Conservation (phyloP, 768 basidiomycete species). For the Lactarius psammicola region DNA sequence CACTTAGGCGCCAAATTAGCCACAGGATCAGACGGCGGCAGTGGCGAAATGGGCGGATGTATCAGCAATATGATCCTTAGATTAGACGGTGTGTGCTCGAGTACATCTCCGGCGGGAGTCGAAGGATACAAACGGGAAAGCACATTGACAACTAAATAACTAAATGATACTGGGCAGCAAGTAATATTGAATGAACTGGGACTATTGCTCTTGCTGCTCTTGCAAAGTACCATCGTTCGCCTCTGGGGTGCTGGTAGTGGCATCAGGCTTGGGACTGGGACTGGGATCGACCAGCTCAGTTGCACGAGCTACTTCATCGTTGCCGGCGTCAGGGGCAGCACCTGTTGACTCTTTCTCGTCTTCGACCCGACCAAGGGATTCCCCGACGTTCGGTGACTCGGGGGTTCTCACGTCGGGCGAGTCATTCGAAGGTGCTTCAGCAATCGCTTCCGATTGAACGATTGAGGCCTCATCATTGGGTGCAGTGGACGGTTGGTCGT, state of each 20-base stretch:
- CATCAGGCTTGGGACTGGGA: not conserved
- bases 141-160: not conserved
- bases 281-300: not conserved
- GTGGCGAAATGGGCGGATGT: not conserved
- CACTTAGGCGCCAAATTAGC: not conserved
- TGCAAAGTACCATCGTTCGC: not conserved
- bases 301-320: not conserved
- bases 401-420: not conserved
- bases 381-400: not conserved
- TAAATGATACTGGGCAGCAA: not conserved
- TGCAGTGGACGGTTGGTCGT: constrained; percentile 12
- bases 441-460: constrained; percentile 12
- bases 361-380: not conserved
- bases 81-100: constrained; percentile 11
- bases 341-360: constrained; percentile 1
- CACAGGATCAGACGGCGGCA: no score
- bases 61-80: not conserved
- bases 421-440: constrained; percentile 11
- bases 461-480: constrained; percentile 8
- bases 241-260: not conserved
- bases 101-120: not conserved
- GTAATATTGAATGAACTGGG: not conserved
- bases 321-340: not conserved
- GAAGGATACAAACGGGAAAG: constrained; percentile 4
- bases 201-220: not conserved